phyloP scores from a whole-genome alignment of 108 stramenopile species.

The Skeletonema potamos region DNA sequence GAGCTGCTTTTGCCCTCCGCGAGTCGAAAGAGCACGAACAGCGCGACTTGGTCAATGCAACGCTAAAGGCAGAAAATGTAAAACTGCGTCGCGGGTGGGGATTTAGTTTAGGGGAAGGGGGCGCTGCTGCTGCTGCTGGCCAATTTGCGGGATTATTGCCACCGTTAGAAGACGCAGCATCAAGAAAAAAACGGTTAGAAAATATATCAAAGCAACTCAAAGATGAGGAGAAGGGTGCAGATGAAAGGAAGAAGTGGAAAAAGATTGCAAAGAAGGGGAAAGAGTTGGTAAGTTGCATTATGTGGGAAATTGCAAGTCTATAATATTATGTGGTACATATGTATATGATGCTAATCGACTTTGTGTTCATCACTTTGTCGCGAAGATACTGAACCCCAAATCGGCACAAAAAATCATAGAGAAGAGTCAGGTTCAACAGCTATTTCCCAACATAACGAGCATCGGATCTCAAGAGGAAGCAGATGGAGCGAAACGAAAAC shows the following conservation, averaged over 20 bases:
- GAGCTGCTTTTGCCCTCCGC: slow-evolving; percentile 78
- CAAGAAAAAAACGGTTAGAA: slow-evolving; percentile 62
- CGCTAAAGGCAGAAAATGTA: slow-evolving; percentile 50
- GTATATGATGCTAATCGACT: not conserved
- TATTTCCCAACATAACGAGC: slow-evolving; percentile 34
- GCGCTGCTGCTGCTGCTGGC: slow-evolving; percentile 4
- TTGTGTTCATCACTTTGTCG: not conserved
- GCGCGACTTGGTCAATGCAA: slow-evolving; percentile 68
- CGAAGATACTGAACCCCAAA: slow-evolving; percentile 39
- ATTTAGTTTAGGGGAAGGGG: slow-evolving; percentile 28
- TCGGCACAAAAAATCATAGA: slow-evolving; percentile 26
- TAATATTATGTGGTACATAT: too few species aligned
- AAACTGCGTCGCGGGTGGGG: slow-evolving; percentile 41
- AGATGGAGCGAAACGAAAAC: slow-evolving; percentile 25
- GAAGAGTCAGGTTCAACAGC: slow-evolving; percentile 3
- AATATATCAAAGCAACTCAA: slow-evolving; percentile 67
- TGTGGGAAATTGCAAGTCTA: not conserved
- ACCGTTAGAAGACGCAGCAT: slow-evolving; percentile 41
- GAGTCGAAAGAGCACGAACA: slow-evolving; percentile 85
- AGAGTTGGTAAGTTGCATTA: slow-evolving; percentile 11
- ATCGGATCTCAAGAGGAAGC: slow-evolving; percentile 34
- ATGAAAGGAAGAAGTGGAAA: slow-evolving; percentile 42
- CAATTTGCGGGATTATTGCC: slow-evolving; percentile 9
- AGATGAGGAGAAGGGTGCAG: slow-evolving; percentile 47
- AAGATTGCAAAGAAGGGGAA: slow-evolving; percentile 30